Percentiles rank a stretch among this genome's conserved stretches.
Evolutionary conservation across 1,284 basidiomycete genomes (phyloP).

Genomic region (Athelia psychrophila): DNA sequence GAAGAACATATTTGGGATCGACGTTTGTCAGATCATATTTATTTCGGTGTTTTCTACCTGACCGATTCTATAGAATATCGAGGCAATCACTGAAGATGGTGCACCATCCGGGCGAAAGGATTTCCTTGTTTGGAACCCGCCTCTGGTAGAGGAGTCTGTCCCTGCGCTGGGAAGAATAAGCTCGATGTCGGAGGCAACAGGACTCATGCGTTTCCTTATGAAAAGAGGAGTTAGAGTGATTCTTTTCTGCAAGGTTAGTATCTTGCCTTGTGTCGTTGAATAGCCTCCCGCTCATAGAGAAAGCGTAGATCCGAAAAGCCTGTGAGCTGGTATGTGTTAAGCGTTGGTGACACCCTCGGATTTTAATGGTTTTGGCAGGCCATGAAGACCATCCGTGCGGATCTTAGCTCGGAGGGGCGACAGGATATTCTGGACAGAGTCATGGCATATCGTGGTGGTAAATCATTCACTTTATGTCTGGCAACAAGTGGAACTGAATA

Average conservation of each 20-base stretch:
- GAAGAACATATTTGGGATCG: slow-evolving; percentile 71
- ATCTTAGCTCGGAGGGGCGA: slow-evolving; percentile 75
- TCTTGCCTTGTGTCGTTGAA: not conserved
- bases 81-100: slow-evolving; percentile 78
- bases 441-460: slow-evolving; percentile 84
- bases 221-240: slow-evolving; percentile 80
- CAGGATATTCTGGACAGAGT: slow-evolving; percentile 77
- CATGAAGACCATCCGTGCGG: slow-evolving; percentile 76
- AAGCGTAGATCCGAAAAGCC: slow-evolving; percentile 63
- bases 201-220: slow-evolving; percentile 81
- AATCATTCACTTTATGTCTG: too few species aligned
- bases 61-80: slow-evolving; percentile 43
- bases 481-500: too few species aligned
- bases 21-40: slow-evolving; percentile 24
- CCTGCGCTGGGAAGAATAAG: slow-evolving; percentile 58
- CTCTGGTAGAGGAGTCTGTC: slow-evolving; percentile 57
- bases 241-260: slow-evolving; percentile 85
- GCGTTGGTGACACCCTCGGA: too few species aligned
- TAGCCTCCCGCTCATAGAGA: not conserved
- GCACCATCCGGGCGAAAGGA: slow-evolving; percentile 82
- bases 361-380: slow-evolving; percentile 39
- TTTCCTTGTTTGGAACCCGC: slow-evolving; percentile 77
- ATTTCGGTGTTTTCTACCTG: not conserved
- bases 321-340: slow-evolving; percentile 82
- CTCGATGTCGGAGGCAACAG: slow-evolving; percentile 71